Conservation (phyloP, 1,284 basidiomycete genomes). For the Leccinum pachyderme region DNA sequence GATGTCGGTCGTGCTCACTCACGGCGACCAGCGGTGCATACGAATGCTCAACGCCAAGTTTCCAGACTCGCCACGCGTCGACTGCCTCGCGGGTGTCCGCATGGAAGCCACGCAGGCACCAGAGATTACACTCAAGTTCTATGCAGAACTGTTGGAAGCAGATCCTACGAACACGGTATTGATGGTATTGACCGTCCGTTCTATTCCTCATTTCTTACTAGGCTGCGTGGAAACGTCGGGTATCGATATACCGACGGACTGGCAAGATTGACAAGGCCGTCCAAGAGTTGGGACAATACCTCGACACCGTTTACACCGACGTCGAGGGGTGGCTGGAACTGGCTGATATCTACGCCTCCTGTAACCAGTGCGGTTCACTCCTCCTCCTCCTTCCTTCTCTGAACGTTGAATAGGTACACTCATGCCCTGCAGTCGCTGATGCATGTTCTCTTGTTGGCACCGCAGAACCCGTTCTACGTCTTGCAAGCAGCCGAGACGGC, state of each 20-base stretch:
- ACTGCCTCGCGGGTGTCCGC: constrained; percentile 81
- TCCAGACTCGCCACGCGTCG: constrained; percentile 79
- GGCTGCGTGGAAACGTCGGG: constrained; percentile 70
- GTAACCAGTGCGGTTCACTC: constrained; percentile 60
- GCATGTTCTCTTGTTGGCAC: constrained; percentile 78
- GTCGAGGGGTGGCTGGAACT: constrained; percentile 92
- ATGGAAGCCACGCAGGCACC: constrained; percentile 75
- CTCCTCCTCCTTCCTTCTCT: constrained; percentile 12
- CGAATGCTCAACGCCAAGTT: constrained; percentile 70
- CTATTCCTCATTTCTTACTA: not conserved
- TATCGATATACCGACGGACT: constrained; percentile 65
- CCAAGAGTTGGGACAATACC: constrained; percentile 72
- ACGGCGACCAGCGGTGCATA: constrained; percentile 60
- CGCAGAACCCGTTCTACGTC: constrained; percentile 83
- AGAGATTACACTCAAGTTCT: constrained; percentile 64
- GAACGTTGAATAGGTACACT: constrained; percentile 21
- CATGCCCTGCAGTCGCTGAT: constrained; percentile 68
- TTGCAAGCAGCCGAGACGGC: constrained; percentile 86
- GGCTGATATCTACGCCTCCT: constrained; percentile 82
- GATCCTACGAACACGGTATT: constrained; percentile 77
- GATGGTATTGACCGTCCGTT: constrained; percentile 24
- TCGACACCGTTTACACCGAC: constrained; percentile 94
- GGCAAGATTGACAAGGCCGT: constrained; percentile 68
- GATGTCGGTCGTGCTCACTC: constrained; percentile 6
- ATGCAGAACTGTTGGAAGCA: constrained; percentile 62